Evolutionary conservation across 2,329 filamentous ascomycete species (phyloP).

Genomic region (Cytospora mali): DNA sequence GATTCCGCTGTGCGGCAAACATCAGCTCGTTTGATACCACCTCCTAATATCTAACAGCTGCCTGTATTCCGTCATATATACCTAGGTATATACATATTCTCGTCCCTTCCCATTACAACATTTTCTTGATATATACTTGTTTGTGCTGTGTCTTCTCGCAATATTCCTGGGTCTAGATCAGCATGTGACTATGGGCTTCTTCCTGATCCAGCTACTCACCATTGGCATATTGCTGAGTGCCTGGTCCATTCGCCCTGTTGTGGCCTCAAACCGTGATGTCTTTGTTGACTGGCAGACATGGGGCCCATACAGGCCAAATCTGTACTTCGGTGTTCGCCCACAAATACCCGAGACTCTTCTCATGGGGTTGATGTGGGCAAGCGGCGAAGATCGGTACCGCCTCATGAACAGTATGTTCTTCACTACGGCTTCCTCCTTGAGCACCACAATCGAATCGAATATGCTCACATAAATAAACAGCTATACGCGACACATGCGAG

Average conservation of each 20-base stretch:
- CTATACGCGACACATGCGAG: constrained; percentile 70
- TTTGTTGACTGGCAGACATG: constrained; percentile 48
- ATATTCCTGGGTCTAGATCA: background rate
- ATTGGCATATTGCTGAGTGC: constrained; percentile 12
- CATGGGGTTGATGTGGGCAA: constrained; percentile 81
- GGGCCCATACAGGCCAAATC: constrained; percentile 89
- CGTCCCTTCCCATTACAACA: background rate
- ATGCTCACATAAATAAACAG: constrained; percentile 38
- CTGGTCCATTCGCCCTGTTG: constrained; percentile 3
- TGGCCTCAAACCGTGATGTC: background rate
- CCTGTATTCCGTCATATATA: background rate
- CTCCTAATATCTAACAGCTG: background rate
- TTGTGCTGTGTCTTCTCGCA: background rate
- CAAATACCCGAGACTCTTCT: constrained; percentile 77
- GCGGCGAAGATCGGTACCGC: constrained; percentile 58
- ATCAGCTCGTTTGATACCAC: background rate
- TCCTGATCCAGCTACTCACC: constrained; percentile 8
- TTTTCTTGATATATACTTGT: background rate
- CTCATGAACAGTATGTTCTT: constrained; percentile 27
- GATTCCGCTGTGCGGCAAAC: background rate
- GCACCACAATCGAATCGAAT: background rate
- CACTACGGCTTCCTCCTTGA: background rate
- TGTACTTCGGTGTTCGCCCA: constrained; percentile 90
- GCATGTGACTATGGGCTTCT: constrained; percentile 12
- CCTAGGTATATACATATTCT: background rate